Conservation (phyloP, 1,139 yeast species). For the Geotrichum aggregatum region DNA sequence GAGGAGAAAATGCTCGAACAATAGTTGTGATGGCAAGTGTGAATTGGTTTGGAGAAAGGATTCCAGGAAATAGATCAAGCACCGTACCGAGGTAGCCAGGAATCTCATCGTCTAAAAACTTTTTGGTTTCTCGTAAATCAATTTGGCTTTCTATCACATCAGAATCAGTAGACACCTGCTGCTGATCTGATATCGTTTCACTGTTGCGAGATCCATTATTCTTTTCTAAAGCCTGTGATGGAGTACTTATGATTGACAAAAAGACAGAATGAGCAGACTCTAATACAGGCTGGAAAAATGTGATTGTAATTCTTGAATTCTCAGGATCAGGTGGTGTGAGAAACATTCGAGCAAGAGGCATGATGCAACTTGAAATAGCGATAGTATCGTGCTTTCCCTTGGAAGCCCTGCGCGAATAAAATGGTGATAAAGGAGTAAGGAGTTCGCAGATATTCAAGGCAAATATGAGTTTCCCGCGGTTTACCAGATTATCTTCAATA, state of each 20-base stretch:
- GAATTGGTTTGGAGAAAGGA: conserved; percentile 55
- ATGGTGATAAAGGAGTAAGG: conserved; percentile 41
- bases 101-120: conserved; percentile 31
- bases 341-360: conserved; percentile 46
- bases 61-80: conserved; percentile 53
- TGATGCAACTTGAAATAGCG: conserved; percentile 40
- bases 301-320: conserved; percentile 10
- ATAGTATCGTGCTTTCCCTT: conserved; percentile 28
- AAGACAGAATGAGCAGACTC: conserved; percentile 70
- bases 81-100: conserved; percentile 40
- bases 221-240: conserved; percentile 17
- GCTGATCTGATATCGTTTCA: conserved; percentile 20
- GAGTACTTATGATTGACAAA: conserved; percentile 36
- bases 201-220: conserved; percentile 16
- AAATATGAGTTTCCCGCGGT: conserved; percentile 52
- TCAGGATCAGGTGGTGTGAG: conserved; percentile 37
- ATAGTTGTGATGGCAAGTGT: conserved; percentile 56
- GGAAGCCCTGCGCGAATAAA: neutral
- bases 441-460: conserved; percentile 59
- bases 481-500: conserved; percentile 35
- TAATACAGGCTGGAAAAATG: conserved; percentile 41
- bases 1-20: conserved; percentile 50
- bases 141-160: conserved; percentile 5
- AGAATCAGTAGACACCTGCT: conserved; percentile 8
- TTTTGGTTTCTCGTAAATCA: conserved; percentile 31